Base-by-base conservation (phyloP, 345 rosid species). In the Physaria fendleri region DNA sequence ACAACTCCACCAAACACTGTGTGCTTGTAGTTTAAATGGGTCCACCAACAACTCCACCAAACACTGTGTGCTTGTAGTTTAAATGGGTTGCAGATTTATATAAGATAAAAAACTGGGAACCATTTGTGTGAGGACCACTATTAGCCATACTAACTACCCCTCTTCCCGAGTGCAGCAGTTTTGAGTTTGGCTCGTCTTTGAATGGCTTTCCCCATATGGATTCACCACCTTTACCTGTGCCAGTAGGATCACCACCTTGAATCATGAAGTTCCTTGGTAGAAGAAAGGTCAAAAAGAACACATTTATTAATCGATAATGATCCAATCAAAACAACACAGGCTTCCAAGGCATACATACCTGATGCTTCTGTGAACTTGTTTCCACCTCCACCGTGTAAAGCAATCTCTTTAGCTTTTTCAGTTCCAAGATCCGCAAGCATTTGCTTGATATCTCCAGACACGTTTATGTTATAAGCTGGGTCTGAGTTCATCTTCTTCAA, bases 221-320 rank as follows among this genome's bases (percentile, higher is more conserved):
- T 76, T 93, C 84, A 10, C 97, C 97, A 60, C 97, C 95, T 64
- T 29, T 77, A 68, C 95, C 96, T 30, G 92, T 89, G 23, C 97
- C 90, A 51, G 90, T 90, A 46, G 99, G 99, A 74, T 93, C 97
- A 42, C 99, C 95, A 16, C 97, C 97, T 82, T 93, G 99, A 72
- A 93, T 87, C 96, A 87, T 93, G 71, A 89, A 93, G 80, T 85
- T 93, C 81, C 97, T 83, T 63, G 12, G 8, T 0, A 21, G 27
- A 32, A 68, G 42, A 56, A 22, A 29, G 6, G 43, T 47, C 40
- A 56, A 54, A 35, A 27, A 34, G 8, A 5, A 5, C 25, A 21
- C 12, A 8, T 21, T 48, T 32, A 11, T 58, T 9, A 54, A 20
- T 32, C 4, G 1, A 32, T 5, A 38, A 34, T 13, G 24, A 40